Percentiles rank a stretch among this genome's conserved stretches.
phyloP scores from a whole-genome alignment of 345 rosid genomes.

The Populus tremula region DNA sequence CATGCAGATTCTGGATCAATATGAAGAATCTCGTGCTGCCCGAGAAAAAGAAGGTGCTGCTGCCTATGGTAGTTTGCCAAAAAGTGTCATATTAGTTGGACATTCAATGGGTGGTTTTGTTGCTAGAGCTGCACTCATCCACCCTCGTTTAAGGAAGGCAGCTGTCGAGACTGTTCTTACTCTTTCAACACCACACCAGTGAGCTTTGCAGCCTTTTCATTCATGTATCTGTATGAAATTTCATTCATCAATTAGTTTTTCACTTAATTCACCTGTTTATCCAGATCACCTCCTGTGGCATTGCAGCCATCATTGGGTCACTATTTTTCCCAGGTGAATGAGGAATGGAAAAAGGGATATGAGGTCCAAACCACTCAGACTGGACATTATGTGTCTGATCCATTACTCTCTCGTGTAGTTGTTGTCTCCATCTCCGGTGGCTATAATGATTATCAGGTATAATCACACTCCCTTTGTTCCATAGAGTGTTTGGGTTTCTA shows the following conservation, averaged over 20 bases:
- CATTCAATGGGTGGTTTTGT: conserved; percentile 99
- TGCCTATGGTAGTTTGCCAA: conserved; percentile 58
- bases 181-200: conserved; percentile 97
- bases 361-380: conserved; percentile 50
- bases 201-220: conserved; percentile 34
- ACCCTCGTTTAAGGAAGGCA: conserved; percentile 73
- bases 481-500: not conserved
- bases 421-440: conserved; percentile 91
- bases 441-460: conserved; percentile 87
- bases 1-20: conserved; percentile 83
- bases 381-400: conserved; percentile 52
- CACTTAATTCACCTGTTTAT: conserved; percentile 27
- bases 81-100: conserved; percentile 87
- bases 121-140: conserved; percentile 92
- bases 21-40: conserved; percentile 68
- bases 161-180: conserved; percentile 86
- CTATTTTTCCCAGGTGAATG: conserved; percentile 71
- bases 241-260: conserved; percentile 23
- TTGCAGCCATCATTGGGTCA: conserved; percentile 94
- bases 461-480: conserved; percentile 8
- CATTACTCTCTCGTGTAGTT: conserved; percentile 67
- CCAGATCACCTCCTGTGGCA: conserved; percentile 95
- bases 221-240: conserved; percentile 15
- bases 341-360: conserved; percentile 83
- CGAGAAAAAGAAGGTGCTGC: conserved; percentile 79